phyloP scores from a whole-genome alignment of 129 eudicot genomes.

The Apium graveolens region DNA sequence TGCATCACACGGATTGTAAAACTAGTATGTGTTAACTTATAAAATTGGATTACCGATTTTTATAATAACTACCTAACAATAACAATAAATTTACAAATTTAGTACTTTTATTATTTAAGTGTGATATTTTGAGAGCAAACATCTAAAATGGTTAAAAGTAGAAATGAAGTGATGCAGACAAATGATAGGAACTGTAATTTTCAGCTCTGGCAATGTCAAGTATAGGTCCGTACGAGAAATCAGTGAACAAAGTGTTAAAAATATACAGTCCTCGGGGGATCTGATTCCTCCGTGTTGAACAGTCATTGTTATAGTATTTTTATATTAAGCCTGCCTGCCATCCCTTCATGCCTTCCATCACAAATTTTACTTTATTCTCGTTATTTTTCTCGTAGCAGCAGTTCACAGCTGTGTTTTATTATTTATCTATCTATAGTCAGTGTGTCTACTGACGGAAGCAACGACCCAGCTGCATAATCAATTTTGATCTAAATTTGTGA shows the following conservation, averaged over 20 bases:
- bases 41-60: too few species aligned
- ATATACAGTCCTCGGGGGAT: background rate
- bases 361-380: background rate
- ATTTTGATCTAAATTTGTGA: too few species aligned
- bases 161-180: background rate
- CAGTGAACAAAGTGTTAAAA: background rate
- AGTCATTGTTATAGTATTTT: background rate
- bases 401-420: background rate
- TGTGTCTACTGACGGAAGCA: too few species aligned
- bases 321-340: background rate
- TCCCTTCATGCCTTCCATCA: background rate
- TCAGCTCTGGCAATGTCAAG: background rate
- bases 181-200: background rate
- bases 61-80: too few species aligned
- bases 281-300: slow-evolving; percentile 2
- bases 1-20: too few species aligned
- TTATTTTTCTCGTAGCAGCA: background rate
- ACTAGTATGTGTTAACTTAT: too few species aligned
- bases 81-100: too few species aligned
- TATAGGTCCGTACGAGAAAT: background rate
- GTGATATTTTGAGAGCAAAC: too few species aligned
- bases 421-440: too few species aligned
- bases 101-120: too few species aligned
- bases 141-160: too few species aligned
- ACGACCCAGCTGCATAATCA: too few species aligned